These are phyloP conservation scores for Curvularia sp. DNA, from an alignment of 2,329 filamentous ascomycete species.

Conservation along the genomic window DNA sequence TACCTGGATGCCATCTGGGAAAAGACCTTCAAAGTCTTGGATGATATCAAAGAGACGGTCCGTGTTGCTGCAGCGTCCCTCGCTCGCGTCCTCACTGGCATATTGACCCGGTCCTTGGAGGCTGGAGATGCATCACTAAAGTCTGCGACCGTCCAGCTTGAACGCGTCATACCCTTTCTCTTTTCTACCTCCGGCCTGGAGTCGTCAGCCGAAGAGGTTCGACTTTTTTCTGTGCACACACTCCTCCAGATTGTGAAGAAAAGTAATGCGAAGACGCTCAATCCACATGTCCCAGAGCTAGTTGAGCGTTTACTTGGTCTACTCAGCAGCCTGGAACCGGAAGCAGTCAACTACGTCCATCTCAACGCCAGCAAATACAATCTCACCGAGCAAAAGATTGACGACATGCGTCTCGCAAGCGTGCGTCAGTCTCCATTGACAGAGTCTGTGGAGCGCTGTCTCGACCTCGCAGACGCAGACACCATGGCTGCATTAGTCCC, in stretches of 20 bases:
- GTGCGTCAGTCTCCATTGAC: slow-evolving; percentile 89
- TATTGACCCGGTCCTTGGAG: slow-evolving; percentile 84
- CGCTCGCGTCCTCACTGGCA: slow-evolving; percentile 83
- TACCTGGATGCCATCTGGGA: slow-evolving; percentile 88
- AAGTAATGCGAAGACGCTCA: slow-evolving; percentile 74
- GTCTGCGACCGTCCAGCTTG: slow-evolving; percentile 79
- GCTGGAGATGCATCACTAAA: slow-evolving; percentile 71
- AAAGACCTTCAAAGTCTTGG: slow-evolving; percentile 85
- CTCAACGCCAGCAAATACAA: slow-evolving; percentile 85
- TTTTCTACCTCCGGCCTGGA: slow-evolving; percentile 89
- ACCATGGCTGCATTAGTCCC: slow-evolving; percentile 79
- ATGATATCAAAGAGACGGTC: slow-evolving; percentile 95
- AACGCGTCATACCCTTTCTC: slow-evolving; percentile 87
- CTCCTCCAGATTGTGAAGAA: slow-evolving; percentile 91
- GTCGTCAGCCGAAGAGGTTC: slow-evolving; percentile 86
- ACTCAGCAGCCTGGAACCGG: slow-evolving; percentile 86
- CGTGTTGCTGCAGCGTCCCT: slow-evolving; percentile 80
- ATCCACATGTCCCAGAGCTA: slow-evolving; percentile 81
- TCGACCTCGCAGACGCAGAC: slow-evolving; percentile 80
- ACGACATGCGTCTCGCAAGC: slow-evolving; percentile 81
- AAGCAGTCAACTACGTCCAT: slow-evolving; percentile 91
- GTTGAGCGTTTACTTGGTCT: slow-evolving; percentile 81
- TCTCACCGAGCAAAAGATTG: slow-evolving; percentile 85
- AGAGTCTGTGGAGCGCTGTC: slow-evolving; percentile 86
- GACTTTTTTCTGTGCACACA: slow-evolving; percentile 78